Evolutionary conservation across 2,329 filamentous ascomycete species (phyloP), one percentile per base, ranked within the genome.

Genomic region (Beauveria varroae): DNA sequence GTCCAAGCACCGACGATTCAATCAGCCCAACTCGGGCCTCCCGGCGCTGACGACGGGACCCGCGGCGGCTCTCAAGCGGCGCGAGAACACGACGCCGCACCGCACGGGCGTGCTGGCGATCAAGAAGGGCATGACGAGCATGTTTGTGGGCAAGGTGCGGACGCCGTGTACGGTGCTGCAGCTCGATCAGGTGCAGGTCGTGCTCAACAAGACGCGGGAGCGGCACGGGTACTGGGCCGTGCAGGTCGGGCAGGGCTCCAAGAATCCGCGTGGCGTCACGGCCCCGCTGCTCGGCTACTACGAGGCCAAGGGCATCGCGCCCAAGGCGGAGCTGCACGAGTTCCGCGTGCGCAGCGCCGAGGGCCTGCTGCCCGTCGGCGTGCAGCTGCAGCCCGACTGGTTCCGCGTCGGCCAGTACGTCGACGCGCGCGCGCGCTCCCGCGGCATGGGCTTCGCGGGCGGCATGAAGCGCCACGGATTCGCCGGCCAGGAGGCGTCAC

Each of bases 401-500:
- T 98, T 98, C 77, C 82, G 87, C 68, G 84, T 88, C 70, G 95
- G 95, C 20, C 92, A 97, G 77, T 96, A 86, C 75, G 89, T 99
- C 63, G 95, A 99, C 77, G 87, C 91, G 59, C 83, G 87, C 69
- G 88, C 86, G 54, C 85, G 89, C 70, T 88, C 86, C 68, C 85
- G 90, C 72, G 95, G 95, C 58, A 93, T 91, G 84, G 95, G 95
- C 8, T 99, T 97, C 73, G 91, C 89, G 10, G 95, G 95, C 83
- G 95, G 91, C 67, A 99, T 99, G 95, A 99, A 99, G 86, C 84
- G 90, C 68, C 90, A 93, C 78, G 92, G 92, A 40, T 98, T 95
- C 76, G 75, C 80, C 34, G 95, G 95, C 69, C 95, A 99, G 79
- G 89, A 87, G 67, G 90, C 91, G 62, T 93, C 88, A 68, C 95